Base-by-base conservation (phyloP, 1,139 yeast species). In the Scheffersomyces quercinus region DNA sequence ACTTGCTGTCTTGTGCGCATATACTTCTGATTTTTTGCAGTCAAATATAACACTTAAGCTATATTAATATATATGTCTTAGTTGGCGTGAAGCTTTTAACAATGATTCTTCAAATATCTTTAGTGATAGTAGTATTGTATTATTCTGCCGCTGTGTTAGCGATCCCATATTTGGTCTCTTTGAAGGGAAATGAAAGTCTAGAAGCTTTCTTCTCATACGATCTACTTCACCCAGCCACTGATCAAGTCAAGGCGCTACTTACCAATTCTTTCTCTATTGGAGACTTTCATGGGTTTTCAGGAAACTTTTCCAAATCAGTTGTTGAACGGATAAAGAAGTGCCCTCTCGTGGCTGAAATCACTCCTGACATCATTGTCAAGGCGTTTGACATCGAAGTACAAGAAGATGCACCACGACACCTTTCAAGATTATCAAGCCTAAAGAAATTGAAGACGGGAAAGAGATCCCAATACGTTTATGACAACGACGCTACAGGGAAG, bases 321-420 rank as follows among this genome's bases (percentile, higher is more conserved):
- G 50, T 84, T 28, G 72, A 72, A 5, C 67, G 79, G 44, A 66
- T 85, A 43, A 68, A 69, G 35, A 65, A 61, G 29, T 73, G 79
- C 53, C 79, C 79, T 2, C 52, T 70, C 39, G 81, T 85, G 11
- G 79, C 80, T 3, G 83, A 79, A 29, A 67, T 86, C 2, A 77
- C 83, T 0, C 83, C 82, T 11, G 89, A 86, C 60, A 64, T 79
- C 4, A 56, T 64, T 1, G 68, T 85, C 14, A 67, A 72, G 37
- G 80, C 85, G 0, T 75, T 70, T 41, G 70, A 67, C 2, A 50
- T 62, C 4, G 62, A 59, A 26, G 69, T 65, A 0, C 85, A 81
- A 50, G 55, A 62, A 12, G 66, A 74, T 43, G 84, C 90, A 0
- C 91, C 95, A 0, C 65, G 88, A 37, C 95, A 86, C 56, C 67